Percentiles rank a stretch among this genome's conserved stretches.
Conservation (phyloP, 2,329 filamentous ascomycete species). For the Scytalidium sp. region DNA sequence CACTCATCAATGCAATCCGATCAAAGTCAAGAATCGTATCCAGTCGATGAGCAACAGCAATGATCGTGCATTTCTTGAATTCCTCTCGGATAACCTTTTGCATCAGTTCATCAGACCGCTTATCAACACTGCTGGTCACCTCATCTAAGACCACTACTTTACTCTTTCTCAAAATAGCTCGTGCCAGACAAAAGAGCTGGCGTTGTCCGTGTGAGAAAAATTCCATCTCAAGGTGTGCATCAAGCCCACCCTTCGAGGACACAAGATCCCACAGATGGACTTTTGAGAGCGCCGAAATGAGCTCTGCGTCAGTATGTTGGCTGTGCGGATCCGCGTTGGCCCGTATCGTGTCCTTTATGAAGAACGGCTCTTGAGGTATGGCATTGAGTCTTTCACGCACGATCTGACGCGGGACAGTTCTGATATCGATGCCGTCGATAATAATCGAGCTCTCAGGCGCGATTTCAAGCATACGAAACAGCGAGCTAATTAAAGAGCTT, state of each 20-base stretch:
- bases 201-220: constrained; percentile 63
- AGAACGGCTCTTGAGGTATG: constrained; percentile 47
- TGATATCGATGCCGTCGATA: constrained; percentile 46
- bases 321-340: constrained; percentile 44
- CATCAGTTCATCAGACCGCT: constrained; percentile 53
- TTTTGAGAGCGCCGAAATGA: constrained; percentile 40
- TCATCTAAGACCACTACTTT: constrained; percentile 41
- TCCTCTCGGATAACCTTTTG: constrained; percentile 50
- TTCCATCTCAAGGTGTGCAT: constrained; percentile 39
- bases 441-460: constrained; percentile 37
- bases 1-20: constrained; percentile 37
- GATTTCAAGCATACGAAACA: constrained; percentile 48
- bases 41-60: constrained; percentile 34
- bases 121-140: constrained; percentile 50
- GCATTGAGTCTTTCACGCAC: constrained; percentile 40
- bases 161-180: constrained; percentile 38
- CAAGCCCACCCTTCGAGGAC: constrained; percentile 15
- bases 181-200: constrained; percentile 47
- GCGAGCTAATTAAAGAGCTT: constrained; percentile 39
- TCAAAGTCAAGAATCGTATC: constrained; percentile 49
- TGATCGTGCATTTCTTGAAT: constrained; percentile 53
- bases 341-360: constrained; percentile 44
- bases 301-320: constrained; percentile 33
- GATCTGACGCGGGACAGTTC: constrained; percentile 36
- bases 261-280: constrained; percentile 31